phyloP scores from a whole-genome alignment of 306 rosid genomes.

The Vicia faba region DNA sequence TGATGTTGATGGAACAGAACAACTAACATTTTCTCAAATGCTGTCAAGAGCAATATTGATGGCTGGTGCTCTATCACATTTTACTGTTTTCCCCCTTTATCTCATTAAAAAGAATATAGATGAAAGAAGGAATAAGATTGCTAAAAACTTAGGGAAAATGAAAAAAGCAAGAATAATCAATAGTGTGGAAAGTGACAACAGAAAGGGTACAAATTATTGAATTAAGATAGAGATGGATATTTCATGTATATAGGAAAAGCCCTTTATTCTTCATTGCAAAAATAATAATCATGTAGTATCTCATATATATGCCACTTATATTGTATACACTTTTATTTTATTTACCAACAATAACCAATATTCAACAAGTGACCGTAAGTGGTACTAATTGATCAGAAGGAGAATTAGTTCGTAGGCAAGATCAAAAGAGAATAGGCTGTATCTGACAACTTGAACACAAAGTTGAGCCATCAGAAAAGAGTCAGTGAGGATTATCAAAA shows the following conservation, averaged over 20 bases:
- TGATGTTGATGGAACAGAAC: background rate
- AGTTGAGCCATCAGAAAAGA: background rate
- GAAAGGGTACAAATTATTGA: background rate
- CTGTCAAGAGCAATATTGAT: background rate
- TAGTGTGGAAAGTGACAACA: background rate
- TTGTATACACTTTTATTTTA: background rate
- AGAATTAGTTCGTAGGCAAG: background rate
- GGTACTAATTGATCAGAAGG: background rate
- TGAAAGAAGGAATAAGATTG: background rate
- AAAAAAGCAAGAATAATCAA: background rate
- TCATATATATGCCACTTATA: background rate
- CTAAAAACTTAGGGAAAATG: background rate
- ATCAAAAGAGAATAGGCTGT: background rate
- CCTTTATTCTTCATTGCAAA: background rate
- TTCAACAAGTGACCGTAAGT: background rate
- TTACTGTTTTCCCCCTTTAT: background rate
- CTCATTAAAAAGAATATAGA: background rate
- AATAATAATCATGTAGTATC: background rate
- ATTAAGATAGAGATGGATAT: background rate
- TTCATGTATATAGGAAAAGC: background rate
- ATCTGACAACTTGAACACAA: conserved; percentile 1
- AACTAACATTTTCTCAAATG: background rate
- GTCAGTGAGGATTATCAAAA: too few relatives aligned
- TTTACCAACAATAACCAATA: conserved; percentile 1
- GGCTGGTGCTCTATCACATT: background rate